Conservation (phyloP, 2,329 filamentous ascomycete species). For the Tolypocladium ovalisporum region DNA sequence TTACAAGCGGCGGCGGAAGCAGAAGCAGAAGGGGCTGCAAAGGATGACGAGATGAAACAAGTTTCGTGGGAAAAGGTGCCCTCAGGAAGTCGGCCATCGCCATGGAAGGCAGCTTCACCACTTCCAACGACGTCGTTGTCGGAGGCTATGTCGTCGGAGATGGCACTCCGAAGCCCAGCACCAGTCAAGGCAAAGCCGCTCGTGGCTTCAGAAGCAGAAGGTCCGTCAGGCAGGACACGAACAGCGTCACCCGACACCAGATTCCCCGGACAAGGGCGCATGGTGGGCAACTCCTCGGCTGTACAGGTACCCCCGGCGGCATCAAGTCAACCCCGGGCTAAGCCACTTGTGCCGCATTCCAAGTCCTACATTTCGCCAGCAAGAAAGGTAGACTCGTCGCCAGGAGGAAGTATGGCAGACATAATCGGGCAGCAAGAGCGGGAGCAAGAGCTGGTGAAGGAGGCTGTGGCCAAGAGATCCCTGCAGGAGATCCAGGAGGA, state of each 20-base stretch:
- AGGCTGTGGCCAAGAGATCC: slow-evolving; percentile 78
- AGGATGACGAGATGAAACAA: slow-evolving; percentile 15
- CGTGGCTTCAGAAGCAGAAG: slow-evolving; percentile 28
- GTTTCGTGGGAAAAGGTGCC: slow-evolving; percentile 34
- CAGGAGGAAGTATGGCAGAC: slow-evolving; percentile 70
- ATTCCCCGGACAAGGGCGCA: slow-evolving; percentile 45
- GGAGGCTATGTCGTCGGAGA: slow-evolving; percentile 29
- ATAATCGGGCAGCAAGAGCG: slow-evolving; percentile 81
- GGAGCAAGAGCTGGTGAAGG: slow-evolving; percentile 72
- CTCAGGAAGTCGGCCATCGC: slow-evolving; percentile 32
- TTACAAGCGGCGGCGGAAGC: slow-evolving; percentile 41
- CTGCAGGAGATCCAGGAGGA: slow-evolving; percentile 93
- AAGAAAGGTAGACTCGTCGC: slow-evolving; percentile 48
- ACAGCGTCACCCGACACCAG: slow-evolving; percentile 52
- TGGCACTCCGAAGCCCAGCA: slow-evolving; percentile 13
- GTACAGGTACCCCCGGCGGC: slow-evolving; percentile 13
- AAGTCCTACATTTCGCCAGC: slow-evolving; percentile 47
- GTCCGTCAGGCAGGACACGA: slow-evolving; percentile 29
- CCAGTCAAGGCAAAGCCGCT: slow-evolving; percentile 28
- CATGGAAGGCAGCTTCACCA: slow-evolving; percentile 54
- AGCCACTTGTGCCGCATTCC: slow-evolving; percentile 45
- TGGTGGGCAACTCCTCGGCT: slow-evolving; percentile 22
- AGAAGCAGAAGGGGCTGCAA: slow-evolving; percentile 14
- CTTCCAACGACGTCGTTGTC: slow-evolving; percentile 39
- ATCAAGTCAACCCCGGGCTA: slow-evolving; percentile 19